Conservation (phyloP, 768 basidiomycete genomes). For the Phlebiopsis gigantea region DNA sequence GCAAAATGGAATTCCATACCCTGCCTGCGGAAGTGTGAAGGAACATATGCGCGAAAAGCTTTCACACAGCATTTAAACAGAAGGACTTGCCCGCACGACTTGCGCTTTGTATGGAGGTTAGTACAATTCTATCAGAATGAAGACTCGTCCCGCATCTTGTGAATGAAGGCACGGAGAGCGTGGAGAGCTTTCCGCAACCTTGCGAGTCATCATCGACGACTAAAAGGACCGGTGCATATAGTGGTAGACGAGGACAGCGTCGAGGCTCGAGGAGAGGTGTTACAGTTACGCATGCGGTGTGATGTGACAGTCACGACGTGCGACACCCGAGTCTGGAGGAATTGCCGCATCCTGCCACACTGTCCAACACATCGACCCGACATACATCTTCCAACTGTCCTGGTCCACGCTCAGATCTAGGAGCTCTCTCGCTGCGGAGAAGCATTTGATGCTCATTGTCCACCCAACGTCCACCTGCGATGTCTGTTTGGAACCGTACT, state of each 20-base stretch:
- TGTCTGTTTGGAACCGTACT: conserved; percentile 65
- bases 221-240: not conserved
- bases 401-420: not conserved
- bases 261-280: not conserved
- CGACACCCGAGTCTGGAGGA: not conserved
- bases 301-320: not conserved
- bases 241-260: not conserved
- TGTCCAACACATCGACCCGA: not conserved
- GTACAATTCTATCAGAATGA: not conserved
- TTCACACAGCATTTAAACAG: not conserved
- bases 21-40: not conserved
- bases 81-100: not conserved
- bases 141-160: not conserved
- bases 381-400: not conserved
- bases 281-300: not conserved
- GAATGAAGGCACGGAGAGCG: not conserved
- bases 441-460: conserved; percentile 45
- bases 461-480: conserved; percentile 73
- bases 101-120: not conserved
- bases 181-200: not conserved
- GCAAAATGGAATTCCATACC: not conserved
- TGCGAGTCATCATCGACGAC: not conserved
- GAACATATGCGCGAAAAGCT: not conserved
- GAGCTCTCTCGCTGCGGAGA: not conserved
- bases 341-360: not conserved